phyloP scores from a whole-genome alignment of 140 eudicot species.

The Flaveria floridana region DNA sequence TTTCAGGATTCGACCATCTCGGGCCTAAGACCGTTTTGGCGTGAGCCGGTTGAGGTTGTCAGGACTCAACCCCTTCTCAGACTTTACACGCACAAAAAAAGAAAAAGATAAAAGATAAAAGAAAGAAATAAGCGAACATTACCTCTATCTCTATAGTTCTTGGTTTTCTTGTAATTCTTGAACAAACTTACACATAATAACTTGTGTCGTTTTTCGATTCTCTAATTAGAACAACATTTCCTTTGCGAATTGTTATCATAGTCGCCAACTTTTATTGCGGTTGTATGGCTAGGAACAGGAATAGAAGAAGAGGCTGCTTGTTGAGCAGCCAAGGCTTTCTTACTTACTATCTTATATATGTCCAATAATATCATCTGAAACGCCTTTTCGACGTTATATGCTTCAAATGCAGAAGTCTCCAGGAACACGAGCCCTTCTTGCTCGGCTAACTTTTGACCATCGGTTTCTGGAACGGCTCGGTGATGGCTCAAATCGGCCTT shows the following conservation, averaged over 20 bases:
- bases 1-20: neutral
- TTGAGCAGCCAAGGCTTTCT: conserved; percentile 90
- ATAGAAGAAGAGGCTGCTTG: conserved; percentile 55
- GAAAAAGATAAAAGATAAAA: neutral
- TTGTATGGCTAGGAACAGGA: conserved; percentile 64
- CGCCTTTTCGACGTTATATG: conserved; percentile 75
- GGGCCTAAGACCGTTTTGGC: neutral
- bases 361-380: conserved; percentile 79
- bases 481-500: conserved; percentile 74
- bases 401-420: conserved; percentile 89
- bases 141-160: conserved; percentile 12
- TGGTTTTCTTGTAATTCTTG: conserved; percentile 26
- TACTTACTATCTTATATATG: conserved; percentile 70
- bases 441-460: conserved; percentile 64
- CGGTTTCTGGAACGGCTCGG: conserved; percentile 57
- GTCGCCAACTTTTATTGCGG: conserved; percentile 67
- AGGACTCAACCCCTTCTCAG: neutral
- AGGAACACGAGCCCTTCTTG: conserved; percentile 71
- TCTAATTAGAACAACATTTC: conserved; percentile 69
- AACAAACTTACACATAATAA: conserved; percentile 28
- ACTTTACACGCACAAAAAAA: neutral
- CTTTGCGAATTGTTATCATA: conserved; percentile 41
- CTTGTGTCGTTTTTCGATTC: neutral
- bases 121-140: neutral
- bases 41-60: neutral